Evolutionary conservation across 2,329 filamentous ascomycete species (phyloP), one percentile per base, ranked within the genome.

Genomic region (Apiospora saccharicola): DNA sequence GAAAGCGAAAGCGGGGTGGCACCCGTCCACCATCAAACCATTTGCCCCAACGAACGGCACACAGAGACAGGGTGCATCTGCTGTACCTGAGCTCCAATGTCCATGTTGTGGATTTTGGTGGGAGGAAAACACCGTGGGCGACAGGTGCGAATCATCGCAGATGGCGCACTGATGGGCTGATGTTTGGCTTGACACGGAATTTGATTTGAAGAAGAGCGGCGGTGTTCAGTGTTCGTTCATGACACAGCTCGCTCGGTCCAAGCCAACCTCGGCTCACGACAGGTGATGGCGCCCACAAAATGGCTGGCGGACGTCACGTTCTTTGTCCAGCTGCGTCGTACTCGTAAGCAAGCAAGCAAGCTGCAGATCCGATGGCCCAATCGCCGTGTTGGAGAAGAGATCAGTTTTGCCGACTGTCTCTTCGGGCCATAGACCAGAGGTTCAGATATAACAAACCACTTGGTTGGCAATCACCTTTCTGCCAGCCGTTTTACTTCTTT

Each of bases 1-100:
- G 34, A 64, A 41, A 41, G 57, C 57, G 57, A 41, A 41, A 64
- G 57, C 57, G 57, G 57, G 57, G 57, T 64, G 57, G 57, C 51
- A 57, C 16, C 26, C 26, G 19, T 37, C 19, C 53, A 37, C n/a
- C 30, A 61, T 61, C 53, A 37, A 61, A 19, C 34, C 57, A 64
- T 41, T 37, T 4, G 19, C 16, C n/a, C 19, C 57, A 64, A 7
- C 30, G 22, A 13, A 34, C 57, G 57, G 30, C 57, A 64, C 57
- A 64, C 34, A 64, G 57, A 64, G 57, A 64, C 57, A 64, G 34
- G 57, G 57, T 41, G 57, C n/a, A 64, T 64, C 19, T 64, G 57
- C 57, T 41, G 57, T 64, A n/a, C 57, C 57, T 24, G n/a, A 64
- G 57, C 14, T 41, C 22, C 22, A 41, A n/a, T 64, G 22, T 13